phyloP scores from a whole-genome alignment of 2,329 filamentous ascomycete species.

The Neofusicoccum ribis region DNA sequence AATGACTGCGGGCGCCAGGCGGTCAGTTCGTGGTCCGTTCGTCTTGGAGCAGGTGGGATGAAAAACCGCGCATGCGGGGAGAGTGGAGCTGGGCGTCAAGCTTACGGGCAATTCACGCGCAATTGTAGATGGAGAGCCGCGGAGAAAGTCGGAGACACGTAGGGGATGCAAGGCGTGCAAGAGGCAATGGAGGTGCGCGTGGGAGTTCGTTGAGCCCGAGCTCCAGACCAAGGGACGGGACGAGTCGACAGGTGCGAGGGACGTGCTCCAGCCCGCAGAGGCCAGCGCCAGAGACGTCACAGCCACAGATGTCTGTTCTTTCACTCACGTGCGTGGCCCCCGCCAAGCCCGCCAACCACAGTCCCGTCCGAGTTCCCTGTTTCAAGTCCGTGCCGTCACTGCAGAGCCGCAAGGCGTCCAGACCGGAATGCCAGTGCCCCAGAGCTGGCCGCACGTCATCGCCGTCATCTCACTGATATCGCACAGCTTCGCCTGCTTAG shows the following conservation, averaged over 20 bases:
- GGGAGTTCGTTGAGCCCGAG: conserved; percentile 6
- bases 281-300: conserved; percentile 2
- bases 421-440: not conserved
- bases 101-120: not conserved
- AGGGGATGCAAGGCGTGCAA: conserved; percentile 14
- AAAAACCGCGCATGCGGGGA: conserved; percentile 9
- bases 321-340: not conserved
- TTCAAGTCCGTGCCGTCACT: conserved; percentile 8
- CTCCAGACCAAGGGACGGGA: not conserved
- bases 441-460: conserved; percentile 1
- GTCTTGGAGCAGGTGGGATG: not conserved
- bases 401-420: conserved; percentile 14
- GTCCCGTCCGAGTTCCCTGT: not conserved
- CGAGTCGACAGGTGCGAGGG: conserved; percentile 4
- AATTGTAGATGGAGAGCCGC: not conserved
- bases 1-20: conserved; percentile 6
- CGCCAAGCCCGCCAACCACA: conserved; percentile 9
- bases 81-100: not conserved
- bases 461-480: not conserved
- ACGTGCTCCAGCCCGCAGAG: not conserved
- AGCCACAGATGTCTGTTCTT: not conserved
- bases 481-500: not conserved
- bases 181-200: not conserved
- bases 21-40: conserved; percentile 20
- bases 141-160: not conserved